Evolutionary conservation across 75 land plant genomes (phyloP).

Genomic region (Selaginella tamariscina): DNA sequence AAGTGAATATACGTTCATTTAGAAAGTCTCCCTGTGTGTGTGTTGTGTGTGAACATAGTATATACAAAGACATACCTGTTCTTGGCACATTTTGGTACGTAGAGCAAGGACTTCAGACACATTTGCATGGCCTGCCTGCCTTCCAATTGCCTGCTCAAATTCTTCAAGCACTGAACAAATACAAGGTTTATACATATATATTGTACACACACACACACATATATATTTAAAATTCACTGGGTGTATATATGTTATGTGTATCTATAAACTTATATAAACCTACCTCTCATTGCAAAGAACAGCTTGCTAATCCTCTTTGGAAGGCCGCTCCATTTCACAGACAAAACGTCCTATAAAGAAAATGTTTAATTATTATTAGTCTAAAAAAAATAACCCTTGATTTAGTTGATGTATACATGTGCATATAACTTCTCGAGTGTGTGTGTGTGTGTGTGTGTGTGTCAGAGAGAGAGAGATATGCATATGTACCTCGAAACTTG

Average conservation of each 20-base stretch:
- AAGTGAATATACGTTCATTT: too few species aligned
- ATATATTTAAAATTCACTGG: too few species aligned
- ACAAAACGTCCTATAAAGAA: conserved; percentile 46
- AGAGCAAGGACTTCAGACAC: conserved; percentile 43
- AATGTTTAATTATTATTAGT: conserved; percentile 4
- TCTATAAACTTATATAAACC: too few species aligned
- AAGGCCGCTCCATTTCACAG: conserved; percentile 56
- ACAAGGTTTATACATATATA: not conserved
- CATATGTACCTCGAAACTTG: conserved; percentile 89
- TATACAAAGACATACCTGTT: conserved; percentile 35
- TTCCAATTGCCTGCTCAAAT: conserved; percentile 50
- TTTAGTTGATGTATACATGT: too few species aligned
- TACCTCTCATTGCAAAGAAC: conserved; percentile 80
- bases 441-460: too few species aligned
- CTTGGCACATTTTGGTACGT: conserved; percentile 51
- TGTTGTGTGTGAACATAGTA: too few species aligned
- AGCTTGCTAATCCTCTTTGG: conserved; percentile 62
- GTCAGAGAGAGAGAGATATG: too few species aligned
- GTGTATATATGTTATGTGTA: too few species aligned
- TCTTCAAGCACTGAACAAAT: conserved; percentile 61
- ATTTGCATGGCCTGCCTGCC: conserved; percentile 54
- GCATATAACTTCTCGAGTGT: too few species aligned
- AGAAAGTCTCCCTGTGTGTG: too few species aligned
- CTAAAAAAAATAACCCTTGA: not conserved
- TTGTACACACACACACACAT: too few species aligned